Base-by-base conservation (phyloP, 1,284 basidiomycete genomes). In the Neonothopanus nambi region DNA sequence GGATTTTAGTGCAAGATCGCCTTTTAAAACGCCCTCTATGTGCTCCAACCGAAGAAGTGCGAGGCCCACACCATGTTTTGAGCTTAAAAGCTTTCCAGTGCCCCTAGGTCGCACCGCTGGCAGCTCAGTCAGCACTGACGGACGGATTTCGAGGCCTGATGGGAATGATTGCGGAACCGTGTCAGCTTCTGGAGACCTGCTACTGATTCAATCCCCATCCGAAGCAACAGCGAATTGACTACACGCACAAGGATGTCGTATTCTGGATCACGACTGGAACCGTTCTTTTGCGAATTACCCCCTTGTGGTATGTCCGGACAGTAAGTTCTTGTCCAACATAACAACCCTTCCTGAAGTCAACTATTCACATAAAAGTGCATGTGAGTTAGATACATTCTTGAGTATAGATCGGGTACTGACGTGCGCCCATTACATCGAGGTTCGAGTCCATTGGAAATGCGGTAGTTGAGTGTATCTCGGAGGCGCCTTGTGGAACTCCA, bases 301-400 rank as follows among this genome's bases (percentile, higher is more conserved):
- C 97, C 1, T 91, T 98, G 67, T 98, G 94, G 68, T 97, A 96
- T 20, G 96, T 98, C 26, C 97, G 83, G 2, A 98, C 95, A 0
- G 96, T 98, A 38, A 99, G 76, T 65, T 99, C 97, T 75, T 99
- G 97, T 3, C 97, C 97, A 1, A 99, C 87, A 66, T 98, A 99
- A 69, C 97, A 99, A 5, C 97, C 97, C 72, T 99, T 99, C 46
- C 91, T 80, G 68, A 98, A 98, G 70, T 98, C 95, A 63, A 99
- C 95, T 95, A 47, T 11, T 20, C 49, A 51, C 54, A 26, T 48
- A 39, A 57, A 35, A 55, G 40, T 55, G 24, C 54, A 46, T 51
- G n/a, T 36, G 49, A 52, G 48, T 33, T 45, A 54, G 58, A 26
- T 26, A 36, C 46, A 46, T 38, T 63, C 47, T 23, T 45, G 17